Conservation (phyloP, 352 stramenopile genomes). For the Globisporangium emineosum region DNA sequence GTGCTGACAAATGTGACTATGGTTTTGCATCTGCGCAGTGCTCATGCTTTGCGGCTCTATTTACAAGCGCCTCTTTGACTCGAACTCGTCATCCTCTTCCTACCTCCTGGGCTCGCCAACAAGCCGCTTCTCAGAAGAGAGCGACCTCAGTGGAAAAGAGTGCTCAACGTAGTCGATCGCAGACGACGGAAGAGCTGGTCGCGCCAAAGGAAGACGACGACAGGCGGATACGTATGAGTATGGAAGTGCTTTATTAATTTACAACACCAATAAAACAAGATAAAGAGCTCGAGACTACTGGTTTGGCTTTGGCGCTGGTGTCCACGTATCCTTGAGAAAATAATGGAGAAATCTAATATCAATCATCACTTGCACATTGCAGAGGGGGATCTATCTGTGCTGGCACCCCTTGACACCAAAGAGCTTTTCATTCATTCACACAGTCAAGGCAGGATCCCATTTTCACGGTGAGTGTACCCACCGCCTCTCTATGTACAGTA, state of each 20-base stretch:
- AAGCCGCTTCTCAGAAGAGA: slow-evolving; percentile 50
- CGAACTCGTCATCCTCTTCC: slow-evolving; percentile 38
- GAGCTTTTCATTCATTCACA: not conserved
- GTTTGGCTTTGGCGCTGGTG: not conserved
- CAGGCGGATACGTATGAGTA: slow-evolving; percentile 4
- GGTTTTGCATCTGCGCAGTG: slow-evolving; percentile 26
- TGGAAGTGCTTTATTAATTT: slow-evolving; percentile 15
- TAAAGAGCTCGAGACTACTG: not conserved
- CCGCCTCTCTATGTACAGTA: too few relatives aligned
- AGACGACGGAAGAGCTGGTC: slow-evolving; percentile 5
- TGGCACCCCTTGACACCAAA: not conserved
- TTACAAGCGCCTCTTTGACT: slow-evolving; percentile 70
- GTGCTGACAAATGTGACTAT: slow-evolving; percentile 4
- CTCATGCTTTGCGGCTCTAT: slow-evolving; percentile 72
- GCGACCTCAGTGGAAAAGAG: slow-evolving; percentile 42
- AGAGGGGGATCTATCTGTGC: not conserved
- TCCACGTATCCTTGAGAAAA: not conserved
- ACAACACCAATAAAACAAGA: slow-evolving; percentile 1
- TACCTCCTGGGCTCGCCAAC: slow-evolving; percentile 47
- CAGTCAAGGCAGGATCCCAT: too few relatives aligned
- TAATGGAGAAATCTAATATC: not conserved
- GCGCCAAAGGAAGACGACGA: not conserved
- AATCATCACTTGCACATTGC: not conserved
- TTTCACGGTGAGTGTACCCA: not conserved
- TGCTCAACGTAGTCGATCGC: slow-evolving; percentile 32